Percentiles rank a stretch among this genome's conserved stretches.
Evolutionary conservation across 768 basidiomycete genomes (phyloP).

Genomic region (Calvatia gigantea): DNA sequence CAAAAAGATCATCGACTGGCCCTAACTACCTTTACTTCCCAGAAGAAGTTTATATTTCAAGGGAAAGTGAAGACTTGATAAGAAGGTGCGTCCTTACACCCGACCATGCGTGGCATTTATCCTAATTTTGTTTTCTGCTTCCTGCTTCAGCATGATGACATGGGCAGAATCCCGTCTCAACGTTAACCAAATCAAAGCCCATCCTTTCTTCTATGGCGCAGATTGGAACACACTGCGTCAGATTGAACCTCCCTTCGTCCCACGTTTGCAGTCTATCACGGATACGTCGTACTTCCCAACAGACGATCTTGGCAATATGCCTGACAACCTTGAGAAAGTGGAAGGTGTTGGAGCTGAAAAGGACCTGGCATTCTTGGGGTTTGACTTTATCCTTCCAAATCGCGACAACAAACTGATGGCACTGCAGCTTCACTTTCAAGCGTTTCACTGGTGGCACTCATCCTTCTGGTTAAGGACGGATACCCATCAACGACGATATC

Average conservation of each 20-base stretch:
- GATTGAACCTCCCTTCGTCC: slow-evolving; percentile 96
- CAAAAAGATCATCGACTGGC: slow-evolving; percentile 98
- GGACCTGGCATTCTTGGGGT: slow-evolving; percentile 68
- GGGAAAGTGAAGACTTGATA: slow-evolving; percentile 90
- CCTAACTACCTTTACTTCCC: slow-evolving; percentile 88
- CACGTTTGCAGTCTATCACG: slow-evolving; percentile 85
- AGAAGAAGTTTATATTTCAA: slow-evolving; percentile 90
- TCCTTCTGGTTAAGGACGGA: slow-evolving; percentile 22
- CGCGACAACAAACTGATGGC: background rate
- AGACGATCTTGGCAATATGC: slow-evolving; percentile 78
- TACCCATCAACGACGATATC: background rate
- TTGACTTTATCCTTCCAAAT: slow-evolving; percentile 19
- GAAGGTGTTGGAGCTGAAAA: slow-evolving; percentile 65
- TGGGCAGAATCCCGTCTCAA: slow-evolving; percentile 73
- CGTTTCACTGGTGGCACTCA: slow-evolving; percentile 48
- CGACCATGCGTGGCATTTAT: background rate
- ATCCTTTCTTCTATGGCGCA: slow-evolving; percentile 93
- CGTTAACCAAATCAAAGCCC: slow-evolving; percentile 85
- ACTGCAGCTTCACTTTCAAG: slow-evolving; percentile 80
- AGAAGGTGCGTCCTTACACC: slow-evolving; percentile 50
- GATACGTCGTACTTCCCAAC: slow-evolving; percentile 98
- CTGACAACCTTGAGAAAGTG: slow-evolving; percentile 55
- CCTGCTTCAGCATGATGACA: slow-evolving; percentile 81
- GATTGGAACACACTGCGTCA: slow-evolving; percentile 91
- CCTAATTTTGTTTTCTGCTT: background rate